Evolutionary conservation across 2,329 filamentous ascomycete species (phyloP).

Genomic region (Pleomassaria siparia): DNA sequence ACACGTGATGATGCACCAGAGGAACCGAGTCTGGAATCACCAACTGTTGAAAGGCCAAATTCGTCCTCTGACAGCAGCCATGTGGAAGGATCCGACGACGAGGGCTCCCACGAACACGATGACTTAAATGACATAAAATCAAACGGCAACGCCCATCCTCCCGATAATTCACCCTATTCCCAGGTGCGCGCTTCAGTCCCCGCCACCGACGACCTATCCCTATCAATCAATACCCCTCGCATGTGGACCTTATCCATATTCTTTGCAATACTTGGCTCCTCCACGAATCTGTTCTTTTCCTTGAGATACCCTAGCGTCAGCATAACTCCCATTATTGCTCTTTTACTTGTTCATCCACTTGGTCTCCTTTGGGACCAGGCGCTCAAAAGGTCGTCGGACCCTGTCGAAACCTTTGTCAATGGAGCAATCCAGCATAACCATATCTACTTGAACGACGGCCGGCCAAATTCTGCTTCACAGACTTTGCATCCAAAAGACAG

Average conservation of each 20-base stretch:
- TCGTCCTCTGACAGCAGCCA: conserved; percentile 34
- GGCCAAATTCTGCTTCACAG: conserved; percentile 11
- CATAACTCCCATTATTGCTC: conserved; percentile 84
- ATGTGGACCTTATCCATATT: conserved; percentile 84
- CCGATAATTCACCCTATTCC: conserved; percentile 74
- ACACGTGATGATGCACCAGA: conserved; percentile 27
- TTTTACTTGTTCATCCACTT: conserved; percentile 81
- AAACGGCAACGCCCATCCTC: conserved; percentile 54
- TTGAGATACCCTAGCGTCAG: conserved; percentile 87
- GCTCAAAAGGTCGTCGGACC: conserved; percentile 62
- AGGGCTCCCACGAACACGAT: conserved; percentile 21
- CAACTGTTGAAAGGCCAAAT: conserved; percentile 27
- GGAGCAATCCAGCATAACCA: conserved; percentile 49
- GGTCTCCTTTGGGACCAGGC: conserved; percentile 76
- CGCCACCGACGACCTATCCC: conserved; percentile 69
- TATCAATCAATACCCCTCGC: conserved; percentile 85
- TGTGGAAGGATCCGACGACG: conserved; percentile 23
- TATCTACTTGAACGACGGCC: conserved; percentile 7
- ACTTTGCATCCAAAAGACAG: conserved; percentile 11
- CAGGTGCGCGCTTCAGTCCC: conserved; percentile 80
- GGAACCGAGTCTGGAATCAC: conserved; percentile 32
- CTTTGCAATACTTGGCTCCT: conserved; percentile 79
- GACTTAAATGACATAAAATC: conserved; percentile 37
- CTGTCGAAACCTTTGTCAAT: conserved; percentile 58
- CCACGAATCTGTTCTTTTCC: conserved; percentile 86